A percentile compares a stretch with the other conserved stretches of the same genome.
Conservation (phyloP, 257 asterid genomes). For the Buddleja alternifolia region DNA sequence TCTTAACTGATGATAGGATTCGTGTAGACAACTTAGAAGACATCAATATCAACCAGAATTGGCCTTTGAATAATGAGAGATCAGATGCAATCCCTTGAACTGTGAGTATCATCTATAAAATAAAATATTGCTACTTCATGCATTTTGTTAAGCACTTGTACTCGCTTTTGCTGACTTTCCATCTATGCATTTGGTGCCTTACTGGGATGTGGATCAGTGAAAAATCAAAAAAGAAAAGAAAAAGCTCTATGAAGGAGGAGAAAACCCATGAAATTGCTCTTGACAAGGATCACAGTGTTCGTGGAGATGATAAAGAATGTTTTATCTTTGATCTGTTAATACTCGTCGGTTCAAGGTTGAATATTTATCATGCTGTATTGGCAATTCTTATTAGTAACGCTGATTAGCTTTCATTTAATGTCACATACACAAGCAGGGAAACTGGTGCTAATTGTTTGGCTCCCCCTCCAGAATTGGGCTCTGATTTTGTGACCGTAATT, state of each 20-base stretch:
- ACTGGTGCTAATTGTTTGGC: slow-evolving; percentile 23
- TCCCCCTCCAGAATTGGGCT: slow-evolving; percentile 35
- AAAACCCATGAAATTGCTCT: slow-evolving; percentile 33
- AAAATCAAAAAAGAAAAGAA: slow-evolving; percentile 63
- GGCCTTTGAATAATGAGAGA: slow-evolving; percentile 28
- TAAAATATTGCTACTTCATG: neutral
- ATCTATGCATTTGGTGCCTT: slow-evolving; percentile 24
- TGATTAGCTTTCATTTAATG: slow-evolving; percentile 20
- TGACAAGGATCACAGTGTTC: slow-evolving; percentile 27
- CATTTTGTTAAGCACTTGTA: slow-evolving; percentile 14
- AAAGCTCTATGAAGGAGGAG: slow-evolving; percentile 36
- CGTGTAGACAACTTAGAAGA: slow-evolving; percentile 16
- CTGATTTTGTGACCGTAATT: neutral
- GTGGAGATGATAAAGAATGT: slow-evolving; percentile 31
- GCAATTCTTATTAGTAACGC: neutral
- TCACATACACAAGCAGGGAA: slow-evolving; percentile 42
- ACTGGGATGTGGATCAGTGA: slow-evolving; percentile 30
- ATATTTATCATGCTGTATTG: slow-evolving; percentile 19
- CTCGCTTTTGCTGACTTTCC: slow-evolving; percentile 19
- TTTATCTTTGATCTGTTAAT: slow-evolving; percentile 26
- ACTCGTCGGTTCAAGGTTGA: slow-evolving; percentile 12
- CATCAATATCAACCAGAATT: slow-evolving; percentile 25
- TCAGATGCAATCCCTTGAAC: slow-evolving; percentile 31
- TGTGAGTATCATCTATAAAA: slow-evolving; percentile 38
- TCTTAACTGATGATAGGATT: slow-evolving; percentile 15